Conservation (phyloP, 305 asterid species). For the Stenogyne calaminthoides region DNA sequence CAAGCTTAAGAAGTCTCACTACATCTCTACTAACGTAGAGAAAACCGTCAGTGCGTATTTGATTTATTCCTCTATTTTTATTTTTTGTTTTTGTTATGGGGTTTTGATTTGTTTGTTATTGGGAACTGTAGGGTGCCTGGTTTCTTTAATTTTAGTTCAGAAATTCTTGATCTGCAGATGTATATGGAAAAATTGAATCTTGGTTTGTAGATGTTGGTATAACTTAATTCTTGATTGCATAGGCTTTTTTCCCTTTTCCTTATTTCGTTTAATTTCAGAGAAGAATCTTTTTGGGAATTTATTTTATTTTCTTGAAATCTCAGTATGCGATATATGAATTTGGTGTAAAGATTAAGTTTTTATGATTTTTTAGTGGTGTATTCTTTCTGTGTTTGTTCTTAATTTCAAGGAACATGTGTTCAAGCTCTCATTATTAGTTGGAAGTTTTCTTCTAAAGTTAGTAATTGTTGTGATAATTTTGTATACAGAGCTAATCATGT, state of each 20-base stretch:
- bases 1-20: slow-evolving; percentile 72
- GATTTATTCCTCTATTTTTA: background rate
- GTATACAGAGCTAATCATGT: slow-evolving; percentile 69
- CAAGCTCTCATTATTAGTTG: background rate
- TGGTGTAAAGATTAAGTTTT: background rate
- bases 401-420: background rate
- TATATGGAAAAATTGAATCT: background rate
- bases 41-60: slow-evolving; percentile 62
- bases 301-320: background rate
- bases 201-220: background rate
- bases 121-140: background rate
- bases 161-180: slow-evolving; percentile 4
- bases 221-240: background rate
- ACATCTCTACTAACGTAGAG: slow-evolving; percentile 59
- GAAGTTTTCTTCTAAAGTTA: background rate
- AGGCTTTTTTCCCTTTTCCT: background rate
- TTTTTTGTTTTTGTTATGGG: background rate
- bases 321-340: no score
- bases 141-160: slow-evolving; percentile 7
- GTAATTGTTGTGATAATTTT: slow-evolving; percentile 4
- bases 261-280: background rate
- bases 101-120: background rate
- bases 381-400: background rate
- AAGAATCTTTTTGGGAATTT: background rate
- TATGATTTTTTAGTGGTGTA: background rate